These are phyloP conservation scores for Nicotiana undulata DNA, from an alignment of 257 asterid genomes.

Conservation along the genomic window DNA sequence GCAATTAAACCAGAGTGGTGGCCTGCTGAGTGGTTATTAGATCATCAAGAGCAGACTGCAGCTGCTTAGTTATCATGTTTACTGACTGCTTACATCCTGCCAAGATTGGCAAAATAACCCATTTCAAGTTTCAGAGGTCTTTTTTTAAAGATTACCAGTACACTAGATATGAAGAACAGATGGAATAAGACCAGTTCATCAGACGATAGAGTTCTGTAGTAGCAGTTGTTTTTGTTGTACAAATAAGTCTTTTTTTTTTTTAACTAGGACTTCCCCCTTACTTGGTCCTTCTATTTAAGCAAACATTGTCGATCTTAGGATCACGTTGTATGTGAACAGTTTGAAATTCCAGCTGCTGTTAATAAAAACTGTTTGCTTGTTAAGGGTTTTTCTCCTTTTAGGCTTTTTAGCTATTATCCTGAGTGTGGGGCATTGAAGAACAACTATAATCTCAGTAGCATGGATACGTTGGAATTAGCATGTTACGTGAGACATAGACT, in stretches of 20 bases:
- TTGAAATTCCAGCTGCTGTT: no score
- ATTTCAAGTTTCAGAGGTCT: not conserved
- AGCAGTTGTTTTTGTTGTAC: not conserved
- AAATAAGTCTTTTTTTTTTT: not conserved
- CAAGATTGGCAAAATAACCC: not conserved
- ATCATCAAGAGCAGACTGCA: conserved; percentile 29
- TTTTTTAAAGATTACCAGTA: not conserved
- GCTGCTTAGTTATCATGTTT: conserved; percentile 20
- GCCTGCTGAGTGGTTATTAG: conserved; percentile 70
- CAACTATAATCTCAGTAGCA: no score
- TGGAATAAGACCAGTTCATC: not conserved
- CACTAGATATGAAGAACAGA: not conserved
- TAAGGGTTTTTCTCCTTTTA: no score
- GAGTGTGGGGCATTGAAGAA: no score
- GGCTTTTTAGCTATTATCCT: no score
- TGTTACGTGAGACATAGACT: no score
- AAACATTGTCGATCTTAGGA: not conserved
- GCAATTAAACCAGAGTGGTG: conserved; percentile 74
- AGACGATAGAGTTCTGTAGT: not conserved
- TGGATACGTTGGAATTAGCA: no score
- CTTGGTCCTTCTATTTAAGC: not conserved
- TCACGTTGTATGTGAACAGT: no score
- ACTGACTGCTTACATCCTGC: not conserved
- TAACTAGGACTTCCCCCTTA: not conserved
- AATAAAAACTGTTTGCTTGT: no score